Conservation (phyloP, 2,329 filamentous ascomycete species). For the Curvularia sp. region DNA sequence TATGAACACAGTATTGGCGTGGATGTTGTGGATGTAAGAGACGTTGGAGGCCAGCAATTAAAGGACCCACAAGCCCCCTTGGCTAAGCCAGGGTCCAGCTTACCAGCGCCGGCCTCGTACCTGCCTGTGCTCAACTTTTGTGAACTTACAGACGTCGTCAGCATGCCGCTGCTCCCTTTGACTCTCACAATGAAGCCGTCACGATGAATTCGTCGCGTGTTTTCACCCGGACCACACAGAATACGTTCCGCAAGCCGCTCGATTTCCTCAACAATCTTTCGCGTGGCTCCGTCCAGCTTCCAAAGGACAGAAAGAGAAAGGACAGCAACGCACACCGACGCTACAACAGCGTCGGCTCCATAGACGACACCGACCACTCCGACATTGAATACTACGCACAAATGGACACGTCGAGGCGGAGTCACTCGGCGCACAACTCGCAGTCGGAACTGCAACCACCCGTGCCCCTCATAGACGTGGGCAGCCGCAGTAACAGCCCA, state of each 20-base stretch:
- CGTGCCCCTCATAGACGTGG: slow-evolving; percentile 56
- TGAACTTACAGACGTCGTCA: slow-evolving; percentile 18
- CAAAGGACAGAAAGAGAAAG: slow-evolving; percentile 28
- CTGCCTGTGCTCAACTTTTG: slow-evolving; percentile 29
- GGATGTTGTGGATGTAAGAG: slow-evolving; percentile 31
- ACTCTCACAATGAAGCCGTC: slow-evolving; percentile 30
- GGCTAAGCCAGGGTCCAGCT: slow-evolving; percentile 19
- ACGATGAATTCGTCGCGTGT: slow-evolving; percentile 47
- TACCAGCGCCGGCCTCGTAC: slow-evolving; percentile 13
- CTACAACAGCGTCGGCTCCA: slow-evolving; percentile 44
- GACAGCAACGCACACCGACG: slow-evolving; percentile 38
- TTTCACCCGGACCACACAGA: slow-evolving; percentile 43
- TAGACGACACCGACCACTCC: slow-evolving; percentile 48
- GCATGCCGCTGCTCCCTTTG: slow-evolving; percentile 32
- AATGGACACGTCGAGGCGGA: slow-evolving; percentile 36
- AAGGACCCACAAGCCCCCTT: slow-evolving; percentile 13
- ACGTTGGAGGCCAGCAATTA: slow-evolving; percentile 1
- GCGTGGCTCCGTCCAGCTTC: slow-evolving; percentile 26
- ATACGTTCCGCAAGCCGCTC: slow-evolving; percentile 46
- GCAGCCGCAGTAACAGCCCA: slow-evolving; percentile 54
- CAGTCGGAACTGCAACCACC: slow-evolving; percentile 49
- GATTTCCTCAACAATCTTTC: slow-evolving; percentile 46
- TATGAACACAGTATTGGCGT: slow-evolving; percentile 41
- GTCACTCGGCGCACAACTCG: slow-evolving; percentile 43
- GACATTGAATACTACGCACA: slow-evolving; percentile 46